phyloP scores from a whole-genome alignment of 495 filamentous ascomycete species.

The Xylaria cubensis region DNA sequence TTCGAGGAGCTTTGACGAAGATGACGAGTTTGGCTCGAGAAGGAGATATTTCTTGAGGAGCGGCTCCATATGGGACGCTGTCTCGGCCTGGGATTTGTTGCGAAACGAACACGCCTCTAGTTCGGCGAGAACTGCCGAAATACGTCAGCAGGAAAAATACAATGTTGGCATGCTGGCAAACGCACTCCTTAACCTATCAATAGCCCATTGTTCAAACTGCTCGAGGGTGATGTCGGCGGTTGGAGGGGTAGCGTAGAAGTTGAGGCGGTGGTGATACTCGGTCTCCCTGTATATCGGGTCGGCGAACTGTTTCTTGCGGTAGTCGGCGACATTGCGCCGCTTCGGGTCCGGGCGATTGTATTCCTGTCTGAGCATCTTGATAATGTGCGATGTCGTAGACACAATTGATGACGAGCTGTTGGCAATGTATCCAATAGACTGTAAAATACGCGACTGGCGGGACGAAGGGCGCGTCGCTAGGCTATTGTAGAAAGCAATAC shows the following conservation, averaged over 20 bases:
- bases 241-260: conserved; percentile 88
- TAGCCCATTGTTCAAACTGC: conserved; percentile 99
- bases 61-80: conserved; percentile 75
- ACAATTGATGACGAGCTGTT: background rate
- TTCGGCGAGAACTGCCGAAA: conserved; percentile 75
- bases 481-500: background rate
- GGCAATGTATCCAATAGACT: background rate
- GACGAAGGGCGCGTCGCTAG: conserved; percentile 21
- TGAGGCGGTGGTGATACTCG: conserved; percentile 84
- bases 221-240: conserved; percentile 96
- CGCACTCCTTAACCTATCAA: conserved; percentile 81
- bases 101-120: conserved; percentile 96
- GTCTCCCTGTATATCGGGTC: conserved; percentile 71
- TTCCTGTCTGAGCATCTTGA: conserved; percentile 75
- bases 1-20: conserved; percentile 60
- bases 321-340: conserved; percentile 72
- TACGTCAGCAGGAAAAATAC: conserved; percentile 27
- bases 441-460: background rate
- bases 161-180: background rate
- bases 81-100: conserved; percentile 82
- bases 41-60: conserved; percentile 87
- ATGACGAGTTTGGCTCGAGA: conserved; percentile 76
- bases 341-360: conserved; percentile 81
- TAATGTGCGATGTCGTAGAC: background rate
- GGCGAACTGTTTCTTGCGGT: conserved; percentile 88